Base-by-base conservation (phyloP, 2,329 filamentous ascomycete genomes). In the Aureobasidium sp. region DNA sequence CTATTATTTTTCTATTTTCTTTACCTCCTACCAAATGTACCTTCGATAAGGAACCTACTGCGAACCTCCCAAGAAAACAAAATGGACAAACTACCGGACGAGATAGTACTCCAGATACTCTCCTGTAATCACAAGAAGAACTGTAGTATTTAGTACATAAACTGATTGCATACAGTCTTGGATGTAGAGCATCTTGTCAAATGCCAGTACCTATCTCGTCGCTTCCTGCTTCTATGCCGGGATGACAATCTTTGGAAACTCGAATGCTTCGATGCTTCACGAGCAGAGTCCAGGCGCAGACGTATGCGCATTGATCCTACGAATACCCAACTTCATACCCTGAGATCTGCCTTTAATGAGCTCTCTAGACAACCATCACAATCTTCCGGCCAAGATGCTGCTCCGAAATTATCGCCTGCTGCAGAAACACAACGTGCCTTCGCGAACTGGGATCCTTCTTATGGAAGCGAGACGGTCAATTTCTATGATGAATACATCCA, bases 401-500 rank as follows among this genome's bases (percentile, higher is more conserved):
- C 8, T 1, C 16, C 27, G 5, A 39, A 44, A 6, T 21, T 45
- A 21, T 61, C 59, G 64, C 68, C 61, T 15, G 64, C 67, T 11
- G 70, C 66, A 64, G 76, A 82, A 66, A 76, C 77, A 61, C 74
- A 77, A 29, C 81, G 85, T 54, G 82, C 90, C 62, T 78, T 89
- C 69, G 86, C 86, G 5, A 90, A 90, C 67, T 96, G 91, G 91
- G 90, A 96, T 67, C 90, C 90, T 0, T 84, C 84, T 0, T 91
- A 88, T 65, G 83, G 86, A 0, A 77, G 75, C 5, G 91, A 97
- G 74, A 79, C 79, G 44, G 80, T 92, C 25, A 85, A 89, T 53
- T 97, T 91, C 88, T 96, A 96, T 72, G 83, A 89, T 61, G 92
- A 97, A 73, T 96, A 91, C 70, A 87, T 95, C 65, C 90, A 92